Evolutionary conservation across 1,139 yeast genomes (phyloP), one percentile per base, ranked within the genome.

Genomic region (Lodderomyces orthopsilosis): DNA sequence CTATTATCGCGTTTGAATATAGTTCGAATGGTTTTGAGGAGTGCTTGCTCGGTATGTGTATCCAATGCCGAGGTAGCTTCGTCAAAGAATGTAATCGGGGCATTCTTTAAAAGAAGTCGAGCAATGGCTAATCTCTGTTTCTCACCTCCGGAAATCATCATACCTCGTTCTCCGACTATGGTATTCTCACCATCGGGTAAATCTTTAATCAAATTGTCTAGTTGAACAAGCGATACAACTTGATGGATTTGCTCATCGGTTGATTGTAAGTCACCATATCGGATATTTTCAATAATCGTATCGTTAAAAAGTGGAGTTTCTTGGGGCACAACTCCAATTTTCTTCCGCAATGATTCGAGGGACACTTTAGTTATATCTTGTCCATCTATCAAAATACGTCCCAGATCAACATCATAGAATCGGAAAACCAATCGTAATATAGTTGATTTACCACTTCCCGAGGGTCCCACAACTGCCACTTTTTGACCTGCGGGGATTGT

Each of bases 121-220:
- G 97, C 94, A 54, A 93, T 89, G 0, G 98, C 98, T 43, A 93
- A 71, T 50, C 99, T 74, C 63, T 93, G 99, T 61, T 94, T 91
- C 62, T 93, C 98, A 45, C 99, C 99, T 12, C 99, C 98, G 9
- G 97, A 89, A 39, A 93, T 90, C 98, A 93, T 93, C 77, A 93
- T 76, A 18, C 99, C 98, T 54, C 99, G 73, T 63, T 94, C 99
- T 41, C 99, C 99, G n/a, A 93, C 98, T 44, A 87, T 73, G 0
- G 98, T 93, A 30, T 84, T 70, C 37, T 77, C 70, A 1, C 97
- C 97, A 12, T 87, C 86, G 0, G 98, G 98, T 38, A 93, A 68
- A 41, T 84, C 88, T 6, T 63, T 56, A 17, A 94, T 74, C 37
- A 91, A 68, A 17, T 66, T 64, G 46, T 80, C 79, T 46, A 93